Base-by-base conservation (phyloP, 108 stramenopile genomes). In the Cyclotella cryptica region DNA sequence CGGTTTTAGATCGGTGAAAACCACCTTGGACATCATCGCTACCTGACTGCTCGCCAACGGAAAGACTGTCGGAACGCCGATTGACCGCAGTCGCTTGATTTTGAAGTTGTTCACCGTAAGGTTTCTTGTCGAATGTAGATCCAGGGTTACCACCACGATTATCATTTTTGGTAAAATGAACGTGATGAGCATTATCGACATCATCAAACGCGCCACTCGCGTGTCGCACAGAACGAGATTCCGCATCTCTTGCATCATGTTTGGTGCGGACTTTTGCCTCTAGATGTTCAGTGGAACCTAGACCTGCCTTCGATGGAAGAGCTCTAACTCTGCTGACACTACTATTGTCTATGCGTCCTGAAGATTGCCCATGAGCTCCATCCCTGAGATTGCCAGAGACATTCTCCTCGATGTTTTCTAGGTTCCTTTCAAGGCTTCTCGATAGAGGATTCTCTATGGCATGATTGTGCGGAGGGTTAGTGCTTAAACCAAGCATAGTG, bases 241-340 rank as follows among this genome's bases (percentile, higher is more conserved):
- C 49, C 3, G 17, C 49, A 51, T 17, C 49, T 19, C 17, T 8
- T 51, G 49, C 19, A 51, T 51, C 19, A 51, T 13, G 30, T 29
- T 71, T 71, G 17, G 55, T 21, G 4, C 53, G 53, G 11, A 71
- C 57, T 27, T 28, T 58, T 0, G 29, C 55, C 3, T 71, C 52
- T 14, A 71, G 5, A 43, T 41, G 53, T 27, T 71, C 55, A 54
- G 29, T 41, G 18, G 52, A 22, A 43, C 64, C 64, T n/a, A n/a
- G n/a, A n/a, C n/a, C n/a, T n/a, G n/a, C n/a, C 21, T 45, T 42
- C 45, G 64, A 43, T 15, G 60, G 7, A 59, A 29, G 11, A 26
- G 58, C 58, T 15, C 58, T 10, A 59, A 15, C 28, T 59, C 26
- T 1, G 1, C 39, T 15, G 9, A 26, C 2, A 40, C 35, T 63